Evolutionary conservation across 164 flowering plant genomes (phyloP).

Genomic region (Protea cynaroides): DNA sequence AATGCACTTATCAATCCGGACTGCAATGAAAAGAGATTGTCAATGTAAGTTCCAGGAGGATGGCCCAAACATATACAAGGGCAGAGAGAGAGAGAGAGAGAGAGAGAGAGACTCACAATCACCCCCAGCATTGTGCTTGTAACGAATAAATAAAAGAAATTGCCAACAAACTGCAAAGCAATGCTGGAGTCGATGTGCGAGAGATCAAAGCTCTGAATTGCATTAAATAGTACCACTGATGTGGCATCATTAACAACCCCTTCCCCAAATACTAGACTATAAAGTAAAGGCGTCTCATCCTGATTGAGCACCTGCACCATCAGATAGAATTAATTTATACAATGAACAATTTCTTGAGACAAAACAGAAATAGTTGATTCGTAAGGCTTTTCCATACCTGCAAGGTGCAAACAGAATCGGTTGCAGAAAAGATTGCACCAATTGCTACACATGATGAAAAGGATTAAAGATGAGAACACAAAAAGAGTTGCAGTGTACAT

Average conservation of each 20-base stretch:
- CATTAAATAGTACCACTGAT: conserved; percentile 88
- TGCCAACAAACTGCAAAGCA: conserved; percentile 48
- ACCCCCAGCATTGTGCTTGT: conserved; percentile 77
- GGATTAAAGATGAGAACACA: not conserved
- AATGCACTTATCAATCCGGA: conserved; percentile 74
- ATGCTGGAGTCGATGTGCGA: conserved; percentile 29
- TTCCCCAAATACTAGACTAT: conserved; percentile 90
- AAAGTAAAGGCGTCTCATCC: conserved; percentile 82
- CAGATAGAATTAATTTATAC: conserved; percentile 2
- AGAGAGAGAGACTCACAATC: conserved; percentile 34
- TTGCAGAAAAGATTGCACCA: conserved; percentile 87
- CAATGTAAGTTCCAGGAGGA: not conserved
- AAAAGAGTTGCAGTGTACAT: not conserved
- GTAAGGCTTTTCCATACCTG: conserved; percentile 38
- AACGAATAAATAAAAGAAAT: conserved; percentile 56
- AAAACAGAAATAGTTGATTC: not conserved
- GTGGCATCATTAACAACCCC: conserved; percentile 93
- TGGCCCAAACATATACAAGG: not conserved
- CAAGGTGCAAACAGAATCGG: conserved; percentile 91
- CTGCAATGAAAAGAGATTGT: conserved; percentile 30
- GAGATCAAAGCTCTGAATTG: conserved; percentile 71
- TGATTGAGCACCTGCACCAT: conserved; percentile 67
- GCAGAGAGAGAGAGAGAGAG: conserved; percentile 10
- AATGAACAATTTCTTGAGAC: not conserved
- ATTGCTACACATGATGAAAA: conserved; percentile 39